phyloP scores from a whole-genome alignment of 2,329 filamentous ascomycete species.

The Metarhizium humberi region DNA sequence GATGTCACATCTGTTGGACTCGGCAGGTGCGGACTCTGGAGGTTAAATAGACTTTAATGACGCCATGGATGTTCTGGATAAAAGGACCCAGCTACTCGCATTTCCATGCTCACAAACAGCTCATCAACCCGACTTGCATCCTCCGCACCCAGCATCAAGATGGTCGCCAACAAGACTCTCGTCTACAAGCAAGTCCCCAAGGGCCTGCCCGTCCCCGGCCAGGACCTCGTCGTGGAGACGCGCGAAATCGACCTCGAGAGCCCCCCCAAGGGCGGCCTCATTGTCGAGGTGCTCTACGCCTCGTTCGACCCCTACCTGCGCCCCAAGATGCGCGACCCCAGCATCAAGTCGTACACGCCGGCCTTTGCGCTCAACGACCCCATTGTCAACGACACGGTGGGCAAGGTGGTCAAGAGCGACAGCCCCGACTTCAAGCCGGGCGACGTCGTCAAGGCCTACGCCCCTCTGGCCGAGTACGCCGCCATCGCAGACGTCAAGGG shows the following conservation, averaged over 20 bases:
- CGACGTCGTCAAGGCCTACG: constrained; percentile 50
- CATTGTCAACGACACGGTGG: constrained; percentile 54
- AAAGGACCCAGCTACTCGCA: no score
- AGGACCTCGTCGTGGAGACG: constrained; percentile 60
- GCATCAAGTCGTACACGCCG: constrained; percentile 48
- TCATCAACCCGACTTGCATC: no score
- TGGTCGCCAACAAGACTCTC: constrained; percentile 58
- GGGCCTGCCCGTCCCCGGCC: constrained; percentile 57
- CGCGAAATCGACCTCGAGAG: constrained; percentile 57
- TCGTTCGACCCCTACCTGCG: constrained; percentile 83
- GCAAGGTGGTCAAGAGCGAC: constrained; percentile 63
- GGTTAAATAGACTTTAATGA: no score
- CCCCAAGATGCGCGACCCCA: constrained; percentile 61
- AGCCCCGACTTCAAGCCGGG: constrained; percentile 52
- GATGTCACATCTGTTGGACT: no score
- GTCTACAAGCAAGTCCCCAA: constrained; percentile 62
- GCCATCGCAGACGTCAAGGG: constrained; percentile 37
- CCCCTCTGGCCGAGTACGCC: constrained; percentile 63
- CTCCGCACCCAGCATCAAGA: constrained; percentile 8
- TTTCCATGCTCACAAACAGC: no score
- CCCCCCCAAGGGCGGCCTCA: constrained; percentile 51
- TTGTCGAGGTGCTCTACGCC: constrained; percentile 62
- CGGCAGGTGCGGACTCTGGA: no score
- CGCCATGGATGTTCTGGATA: no score
- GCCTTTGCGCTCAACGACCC: constrained; percentile 50